Percentiles rank a stretch among this genome's conserved stretches.
Conservation (phyloP, 1,284 basidiomycete genomes). For the Pholiota adiposa region DNA sequence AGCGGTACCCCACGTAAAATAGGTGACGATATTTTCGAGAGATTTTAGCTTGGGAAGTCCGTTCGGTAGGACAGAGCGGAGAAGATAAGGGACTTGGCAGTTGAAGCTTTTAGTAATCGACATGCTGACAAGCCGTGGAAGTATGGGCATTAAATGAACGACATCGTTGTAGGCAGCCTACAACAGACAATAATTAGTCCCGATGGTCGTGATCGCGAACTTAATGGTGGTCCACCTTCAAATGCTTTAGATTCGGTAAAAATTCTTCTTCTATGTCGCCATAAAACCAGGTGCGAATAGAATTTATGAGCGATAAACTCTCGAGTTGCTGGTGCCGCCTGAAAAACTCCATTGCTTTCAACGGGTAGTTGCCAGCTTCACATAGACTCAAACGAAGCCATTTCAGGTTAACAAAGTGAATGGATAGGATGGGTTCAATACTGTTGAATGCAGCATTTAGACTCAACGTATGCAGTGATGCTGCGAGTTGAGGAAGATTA, state of each 20-base stretch:
- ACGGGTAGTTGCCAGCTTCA: not conserved
- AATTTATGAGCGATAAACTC: not conserved
- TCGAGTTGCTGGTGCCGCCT: conserved; percentile 9
- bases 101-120: not conserved
- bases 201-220: too few species aligned
- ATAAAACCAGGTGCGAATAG: not conserved
- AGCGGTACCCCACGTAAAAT: not conserved
- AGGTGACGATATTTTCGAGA: not conserved
- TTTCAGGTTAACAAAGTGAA: conserved; percentile 6
- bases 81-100: conserved; percentile 6
- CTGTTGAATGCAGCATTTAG: not conserved
- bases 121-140: conserved; percentile 1
- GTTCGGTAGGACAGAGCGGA: not conserved
- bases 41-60: conserved; percentile 5
- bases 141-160: not conserved
- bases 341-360: conserved; percentile 8
- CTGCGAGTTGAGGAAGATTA: not conserved
- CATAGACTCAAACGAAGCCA: not conserved
- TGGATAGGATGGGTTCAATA: not conserved
- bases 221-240: too few species aligned
- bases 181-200: too few species aligned
- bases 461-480: not conserved
- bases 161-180: conserved; percentile 4
- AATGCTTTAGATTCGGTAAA: conserved; percentile 4
- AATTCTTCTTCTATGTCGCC: not conserved